These are phyloP conservation scores for Nephelium lappaceum DNA, from an alignment of 345 rosid genomes.

Conservation along the genomic window DNA sequence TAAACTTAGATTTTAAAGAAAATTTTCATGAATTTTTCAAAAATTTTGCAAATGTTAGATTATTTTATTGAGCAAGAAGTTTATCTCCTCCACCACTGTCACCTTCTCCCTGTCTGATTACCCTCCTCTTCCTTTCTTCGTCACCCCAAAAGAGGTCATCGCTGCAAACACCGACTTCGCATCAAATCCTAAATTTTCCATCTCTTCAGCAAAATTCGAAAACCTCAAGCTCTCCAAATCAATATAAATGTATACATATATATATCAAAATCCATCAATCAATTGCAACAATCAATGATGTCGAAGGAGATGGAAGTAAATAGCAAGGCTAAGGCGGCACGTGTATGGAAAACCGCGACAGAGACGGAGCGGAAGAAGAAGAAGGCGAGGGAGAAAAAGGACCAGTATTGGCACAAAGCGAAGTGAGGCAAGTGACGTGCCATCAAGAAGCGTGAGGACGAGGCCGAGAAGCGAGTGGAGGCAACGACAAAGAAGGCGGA, in stretches of 20 bases:
- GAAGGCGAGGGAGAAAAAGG: constrained; percentile 75
- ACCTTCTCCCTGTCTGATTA: too few relatives aligned
- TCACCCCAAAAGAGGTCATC: too few relatives aligned
- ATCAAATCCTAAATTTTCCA: not conserved
- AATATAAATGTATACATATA: too few relatives aligned
- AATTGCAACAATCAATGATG: constrained; percentile 40
- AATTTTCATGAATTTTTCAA: too few relatives aligned
- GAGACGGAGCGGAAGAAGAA: constrained; percentile 82
- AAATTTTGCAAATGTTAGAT: too few relatives aligned
- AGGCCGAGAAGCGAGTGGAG: constrained; percentile 83
- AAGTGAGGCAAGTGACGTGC: constrained; percentile 82
- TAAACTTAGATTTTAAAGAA: too few relatives aligned
- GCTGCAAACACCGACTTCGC: too few relatives aligned
- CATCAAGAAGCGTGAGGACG: constrained; percentile 87
- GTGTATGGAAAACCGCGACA: constrained; percentile 68
- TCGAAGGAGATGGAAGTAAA: constrained; percentile 97
- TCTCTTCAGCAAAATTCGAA: too few relatives aligned
- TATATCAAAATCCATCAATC: constrained; percentile 4
- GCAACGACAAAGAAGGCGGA: constrained; percentile 64
- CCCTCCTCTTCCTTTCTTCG: too few relatives aligned
- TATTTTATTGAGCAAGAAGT: too few relatives aligned
- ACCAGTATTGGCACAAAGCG: constrained; percentile 90
- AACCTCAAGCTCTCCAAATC: not conserved
- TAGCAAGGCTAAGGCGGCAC: constrained; percentile 94
- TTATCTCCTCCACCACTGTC: too few relatives aligned